Evolutionary conservation across 495 filamentous ascomycete species (phyloP).

Genomic region (Tuber melanosporum): DNA sequence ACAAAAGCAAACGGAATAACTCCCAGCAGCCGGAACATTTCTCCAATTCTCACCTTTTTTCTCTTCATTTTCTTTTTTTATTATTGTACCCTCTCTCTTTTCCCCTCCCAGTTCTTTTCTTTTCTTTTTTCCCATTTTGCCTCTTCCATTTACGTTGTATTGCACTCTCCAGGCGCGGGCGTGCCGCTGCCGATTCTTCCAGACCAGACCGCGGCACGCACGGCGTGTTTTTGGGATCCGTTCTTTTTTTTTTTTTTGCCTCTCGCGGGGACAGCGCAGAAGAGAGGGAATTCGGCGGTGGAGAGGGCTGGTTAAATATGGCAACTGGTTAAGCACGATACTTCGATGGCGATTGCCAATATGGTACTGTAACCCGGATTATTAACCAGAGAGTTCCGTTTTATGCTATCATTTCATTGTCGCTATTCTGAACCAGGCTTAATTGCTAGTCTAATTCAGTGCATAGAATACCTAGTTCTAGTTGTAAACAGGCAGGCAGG

Average conservation of each 20-base stretch:
- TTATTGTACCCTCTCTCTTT: too few species aligned
- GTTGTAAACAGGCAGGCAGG: too few species aligned
- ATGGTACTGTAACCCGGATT: neutral
- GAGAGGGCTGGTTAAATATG: neutral
- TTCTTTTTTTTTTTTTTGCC: neutral
- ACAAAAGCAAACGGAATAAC: neutral
- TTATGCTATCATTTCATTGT: neutral
- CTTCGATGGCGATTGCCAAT: neutral
- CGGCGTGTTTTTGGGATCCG: neutral
- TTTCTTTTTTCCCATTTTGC: neutral
- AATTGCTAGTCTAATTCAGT: neutral
- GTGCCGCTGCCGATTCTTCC: conserved; percentile 1
- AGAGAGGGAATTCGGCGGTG: neutral
- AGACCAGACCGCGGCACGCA: conserved; percentile 1
- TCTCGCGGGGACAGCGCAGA: neutral
- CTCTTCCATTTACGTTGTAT: neutral
- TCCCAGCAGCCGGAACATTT: neutral
- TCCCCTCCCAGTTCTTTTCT: neutral
- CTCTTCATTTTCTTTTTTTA: neutral
- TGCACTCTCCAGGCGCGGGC: neutral
- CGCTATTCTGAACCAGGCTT: too few species aligned
- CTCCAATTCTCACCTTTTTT: neutral
- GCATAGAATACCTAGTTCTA: neutral
- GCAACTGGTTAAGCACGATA: neutral
- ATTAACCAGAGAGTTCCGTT: neutral